A percentile compares a stretch with the other conserved stretches of the same genome.
These are phyloP conservation scores for Nectriaceae sp. DNA, from an alignment of 2,329 filamentous ascomycete genomes.

Conservation along the genomic window DNA sequence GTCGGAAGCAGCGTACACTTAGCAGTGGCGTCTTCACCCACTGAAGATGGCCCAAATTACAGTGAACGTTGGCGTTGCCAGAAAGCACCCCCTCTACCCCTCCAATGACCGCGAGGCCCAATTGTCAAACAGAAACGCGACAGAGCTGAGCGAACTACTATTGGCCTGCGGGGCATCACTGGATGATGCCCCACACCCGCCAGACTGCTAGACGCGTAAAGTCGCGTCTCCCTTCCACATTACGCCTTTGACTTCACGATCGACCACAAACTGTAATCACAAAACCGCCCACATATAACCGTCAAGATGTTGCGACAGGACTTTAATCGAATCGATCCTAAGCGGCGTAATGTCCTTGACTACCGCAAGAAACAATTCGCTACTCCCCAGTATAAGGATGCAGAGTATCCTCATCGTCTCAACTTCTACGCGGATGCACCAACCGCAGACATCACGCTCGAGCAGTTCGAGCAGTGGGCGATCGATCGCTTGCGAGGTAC, in stretches of 20 bases:
- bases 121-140: background rate
- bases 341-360: slow-evolving; percentile 76
- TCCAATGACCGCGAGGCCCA: too few species aligned
- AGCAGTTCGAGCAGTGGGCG: slow-evolving; percentile 98
- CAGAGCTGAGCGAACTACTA: background rate
- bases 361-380: slow-evolving; percentile 87
- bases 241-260: slow-evolving; percentile 8
- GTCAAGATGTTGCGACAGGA: slow-evolving; percentile 51
- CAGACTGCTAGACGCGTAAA: slow-evolving; percentile 31
- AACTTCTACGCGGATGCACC: slow-evolving; percentile 91
- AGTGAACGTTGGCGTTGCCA: background rate
- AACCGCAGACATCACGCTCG: slow-evolving; percentile 90
- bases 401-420: slow-evolving; percentile 80
- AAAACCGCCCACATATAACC: slow-evolving; percentile 12
- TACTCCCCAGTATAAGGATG: slow-evolving; percentile 71
- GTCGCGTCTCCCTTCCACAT: slow-evolving; percentile 36
- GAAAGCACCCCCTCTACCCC: too few species aligned
- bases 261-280: slow-evolving; percentile 9
- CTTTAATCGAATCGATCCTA: slow-evolving; percentile 61
- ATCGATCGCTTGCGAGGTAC: slow-evolving; percentile 84
- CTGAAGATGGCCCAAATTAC: background rate
- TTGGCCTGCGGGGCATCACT: slow-evolving; percentile 5
- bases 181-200: slow-evolving; percentile 26
- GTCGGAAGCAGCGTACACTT: too few species aligned
- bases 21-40: background rate